These are phyloP conservation scores for Alloteropsis semialata DNA, from an alignment of 176 grass and related monocot genomes.

Conservation along the genomic window DNA sequence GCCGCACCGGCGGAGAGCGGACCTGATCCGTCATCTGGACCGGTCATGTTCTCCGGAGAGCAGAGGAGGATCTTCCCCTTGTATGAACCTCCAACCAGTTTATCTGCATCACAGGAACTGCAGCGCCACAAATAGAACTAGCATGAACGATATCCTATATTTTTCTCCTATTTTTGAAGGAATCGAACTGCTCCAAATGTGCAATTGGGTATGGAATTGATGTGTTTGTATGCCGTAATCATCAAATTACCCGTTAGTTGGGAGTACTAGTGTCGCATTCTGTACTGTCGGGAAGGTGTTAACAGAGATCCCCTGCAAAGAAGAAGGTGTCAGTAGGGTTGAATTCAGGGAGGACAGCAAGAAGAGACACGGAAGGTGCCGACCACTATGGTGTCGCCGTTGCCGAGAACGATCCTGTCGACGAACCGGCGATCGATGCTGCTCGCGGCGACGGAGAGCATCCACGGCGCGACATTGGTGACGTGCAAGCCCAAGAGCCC, in stretches of 20 bases:
- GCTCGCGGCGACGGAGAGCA: not conserved
- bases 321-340: not conserved
- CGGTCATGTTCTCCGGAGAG: not conserved
- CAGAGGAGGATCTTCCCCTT: slow-evolving; percentile 10
- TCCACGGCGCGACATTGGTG: not conserved
- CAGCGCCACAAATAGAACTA: not conserved
- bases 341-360: too few species aligned
- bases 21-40: not conserved
- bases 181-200: too few species aligned
- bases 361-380: not conserved
- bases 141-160: too few species aligned
- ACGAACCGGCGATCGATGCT: not conserved
- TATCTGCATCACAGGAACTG: not conserved
- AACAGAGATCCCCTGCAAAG: not conserved
- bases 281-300: not conserved
- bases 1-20: not conserved
- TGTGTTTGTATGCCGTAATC: too few species aligned
- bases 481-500: too few species aligned
- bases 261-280: not conserved
- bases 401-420: not conserved
- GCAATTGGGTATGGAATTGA: too few species aligned
- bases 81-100: not conserved
- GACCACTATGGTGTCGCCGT: not conserved
- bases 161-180: too few species aligned
- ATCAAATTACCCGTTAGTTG: not conserved